Evolutionary conservation across 108 stramenopile genomes (phyloP), one percentile per base, ranked within the genome.

Genomic region (Cylindrotheca closterium): DNA sequence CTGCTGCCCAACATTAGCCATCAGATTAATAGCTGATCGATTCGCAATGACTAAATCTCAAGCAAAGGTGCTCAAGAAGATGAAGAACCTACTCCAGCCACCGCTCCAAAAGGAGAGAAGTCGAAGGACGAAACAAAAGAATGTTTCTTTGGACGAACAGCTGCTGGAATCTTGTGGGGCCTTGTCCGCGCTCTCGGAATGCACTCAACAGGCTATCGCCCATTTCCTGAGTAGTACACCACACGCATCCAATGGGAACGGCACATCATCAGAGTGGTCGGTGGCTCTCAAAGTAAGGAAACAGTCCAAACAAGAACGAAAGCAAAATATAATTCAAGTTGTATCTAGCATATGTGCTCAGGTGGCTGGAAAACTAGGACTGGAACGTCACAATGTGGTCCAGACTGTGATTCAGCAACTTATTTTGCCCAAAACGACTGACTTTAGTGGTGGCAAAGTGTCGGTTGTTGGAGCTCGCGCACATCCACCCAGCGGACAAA

Each of bases 1-100:
- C 42, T 95, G 93, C 50, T 95, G 93, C 75, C 90, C 93, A 3
- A 80, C 86, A 26, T 53, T 88, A 29, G 79, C 88, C 34, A 90
- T 89, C 52, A 74, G 93, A 28, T 65, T 95, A 65, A 67, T 74
- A 17, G 80, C 74, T 18, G 53, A 68, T 25, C 71, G 83, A 33
- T 94, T 87, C 74, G 18, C 30, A 37, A 68, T 63, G 7, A 59
- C 70, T 56, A 89, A 86, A 64, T 80, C 82, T 26, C 93, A 94
- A 75, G 58, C 73, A 32, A 82, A 73, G 68, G 59, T 89, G 8
- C 58, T 74, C 18, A 78, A 58, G 52, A 77, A 63, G 33, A 42
- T 90, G 58, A 23, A 77, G 12, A 60, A 71, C n/a, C 62, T 70
- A 22, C 60, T 63, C 19, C 15, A 25, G 30, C 29, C 18, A 42